Percentiles rank a stretch among this genome's conserved stretches.
Evolutionary conservation across 2,329 filamentous ascomycete genomes (phyloP).

Genomic region (Cladophialophora psammophila): DNA sequence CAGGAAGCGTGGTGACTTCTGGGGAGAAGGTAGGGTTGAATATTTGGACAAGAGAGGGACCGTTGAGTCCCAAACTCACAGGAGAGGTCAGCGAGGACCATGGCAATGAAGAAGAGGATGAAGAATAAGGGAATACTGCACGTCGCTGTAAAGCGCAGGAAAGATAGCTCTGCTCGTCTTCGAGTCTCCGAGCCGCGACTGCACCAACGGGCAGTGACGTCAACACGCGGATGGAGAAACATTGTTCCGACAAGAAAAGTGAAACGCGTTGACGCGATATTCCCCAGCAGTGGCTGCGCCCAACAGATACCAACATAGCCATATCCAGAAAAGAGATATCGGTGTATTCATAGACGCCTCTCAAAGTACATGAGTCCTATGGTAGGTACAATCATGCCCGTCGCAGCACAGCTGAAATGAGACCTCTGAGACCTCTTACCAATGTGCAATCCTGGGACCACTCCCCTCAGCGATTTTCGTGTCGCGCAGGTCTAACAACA

Average conservation of each 20-base stretch:
- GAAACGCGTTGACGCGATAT: neutral
- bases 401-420: neutral
- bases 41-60: constrained; percentile 57
- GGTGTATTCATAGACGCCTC: neutral
- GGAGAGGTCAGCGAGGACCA: neutral
- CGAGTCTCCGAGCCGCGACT: too few species aligned
- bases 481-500: constrained; percentile 7
- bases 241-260: neutral
- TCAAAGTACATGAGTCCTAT: neutral
- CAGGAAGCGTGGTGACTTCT: constrained; percentile 62
- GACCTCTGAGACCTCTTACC: neutral
- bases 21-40: constrained; percentile 69
- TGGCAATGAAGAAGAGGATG: neutral
- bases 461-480: neutral
- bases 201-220: neutral
- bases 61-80: constrained; percentile 2
- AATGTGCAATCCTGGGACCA: neutral
- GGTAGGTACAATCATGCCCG: neutral
- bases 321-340: neutral
- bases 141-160: neutral
- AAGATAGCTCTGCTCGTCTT: too few species aligned
- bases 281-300: neutral
- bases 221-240: neutral
- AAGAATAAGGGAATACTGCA: neutral
- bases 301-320: neutral